Conservation (phyloP, 1,284 basidiomycete genomes). For the Tausonia pullulans region DNA sequence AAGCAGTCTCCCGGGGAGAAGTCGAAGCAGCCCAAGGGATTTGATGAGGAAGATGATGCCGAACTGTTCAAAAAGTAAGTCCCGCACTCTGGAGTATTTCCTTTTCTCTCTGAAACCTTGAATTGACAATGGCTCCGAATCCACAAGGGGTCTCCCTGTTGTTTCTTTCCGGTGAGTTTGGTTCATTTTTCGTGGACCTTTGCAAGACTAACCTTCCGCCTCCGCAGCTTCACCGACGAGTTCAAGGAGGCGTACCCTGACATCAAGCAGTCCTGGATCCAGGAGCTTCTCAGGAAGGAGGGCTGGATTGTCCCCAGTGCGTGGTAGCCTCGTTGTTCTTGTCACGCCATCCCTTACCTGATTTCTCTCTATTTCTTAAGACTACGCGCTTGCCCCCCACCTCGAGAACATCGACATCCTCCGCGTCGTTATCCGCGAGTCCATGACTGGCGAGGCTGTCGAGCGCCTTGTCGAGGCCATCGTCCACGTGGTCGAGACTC, state of each 20-base stretch:
- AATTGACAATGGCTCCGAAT: too few relatives aligned
- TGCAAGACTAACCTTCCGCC: background rate
- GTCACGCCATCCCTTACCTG: background rate
- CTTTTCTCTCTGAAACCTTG: constrained; percentile 9
- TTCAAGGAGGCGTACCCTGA: constrained; percentile 60
- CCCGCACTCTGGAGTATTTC: too few relatives aligned
- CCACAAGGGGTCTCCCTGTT: constrained; percentile 65
- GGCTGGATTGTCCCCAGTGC: constrained; percentile 61
- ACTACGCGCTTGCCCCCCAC: constrained; percentile 66
- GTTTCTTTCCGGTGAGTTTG: constrained; percentile 57
- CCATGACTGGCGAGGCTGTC: background rate
- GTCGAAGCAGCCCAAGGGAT: constrained; percentile 19
- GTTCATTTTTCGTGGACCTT: background rate
- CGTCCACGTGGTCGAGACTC: background rate
- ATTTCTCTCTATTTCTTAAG: background rate
- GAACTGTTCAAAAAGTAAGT: constrained; percentile 24
- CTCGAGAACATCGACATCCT: constrained; percentile 63
- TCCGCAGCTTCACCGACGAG: constrained; percentile 53
- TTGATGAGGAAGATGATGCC: constrained; percentile 22
- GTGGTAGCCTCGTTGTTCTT: background rate
- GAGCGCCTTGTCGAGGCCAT: constrained; percentile 1
- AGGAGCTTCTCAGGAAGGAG: constrained; percentile 37
- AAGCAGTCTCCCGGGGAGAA: constrained; percentile 18
- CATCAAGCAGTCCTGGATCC: constrained; percentile 79
- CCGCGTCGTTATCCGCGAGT: constrained; percentile 51